These are phyloP conservation scores for Stephanodiscus minutulus DNA, from an alignment of 108 stramenopile species.

Conservation along the genomic window DNA sequence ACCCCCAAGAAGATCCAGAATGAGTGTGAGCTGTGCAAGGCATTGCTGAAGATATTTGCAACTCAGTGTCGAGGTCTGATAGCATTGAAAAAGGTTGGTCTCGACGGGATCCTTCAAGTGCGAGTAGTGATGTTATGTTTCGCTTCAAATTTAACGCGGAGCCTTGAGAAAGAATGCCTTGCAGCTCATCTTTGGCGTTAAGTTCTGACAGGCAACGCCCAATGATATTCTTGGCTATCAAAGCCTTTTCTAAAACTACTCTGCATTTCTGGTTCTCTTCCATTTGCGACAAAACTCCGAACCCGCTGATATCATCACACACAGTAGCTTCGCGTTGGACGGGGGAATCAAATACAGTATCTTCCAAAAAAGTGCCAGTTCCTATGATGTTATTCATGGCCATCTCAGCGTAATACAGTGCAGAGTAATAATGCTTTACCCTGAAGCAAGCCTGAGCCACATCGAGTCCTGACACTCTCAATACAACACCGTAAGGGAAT, in stretches of 20 bases:
- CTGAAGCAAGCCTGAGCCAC: conserved; percentile 66
- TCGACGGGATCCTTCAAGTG: conserved; percentile 19
- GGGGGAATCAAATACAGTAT: conserved; percentile 21
- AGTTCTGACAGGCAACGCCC: conserved; percentile 51
- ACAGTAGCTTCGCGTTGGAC: conserved; percentile 17
- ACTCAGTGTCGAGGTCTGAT: conserved; percentile 25
- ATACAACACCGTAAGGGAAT: conserved; percentile 66
- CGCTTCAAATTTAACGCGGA: conserved; percentile 61
- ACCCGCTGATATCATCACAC: conserved; percentile 37
- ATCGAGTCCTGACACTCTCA: conserved; percentile 63
- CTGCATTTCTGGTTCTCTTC: conserved; percentile 12
- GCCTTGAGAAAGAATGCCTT: conserved; percentile 51
- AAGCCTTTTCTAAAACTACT: conserved; percentile 27
- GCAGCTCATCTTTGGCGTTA: conserved; percentile 54
- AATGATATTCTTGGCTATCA: conserved; percentile 53
- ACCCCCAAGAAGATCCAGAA: conserved; percentile 1
- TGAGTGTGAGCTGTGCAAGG: not conserved
- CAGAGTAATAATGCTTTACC: conserved; percentile 59
- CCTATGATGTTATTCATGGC: conserved; percentile 53
- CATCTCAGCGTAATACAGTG: conserved; percentile 68
- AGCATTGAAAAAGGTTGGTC: conserved; percentile 34
- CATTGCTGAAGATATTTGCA: conserved; percentile 9
- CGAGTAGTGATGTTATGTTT: conserved; percentile 30
- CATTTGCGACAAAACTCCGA: conserved; percentile 25
- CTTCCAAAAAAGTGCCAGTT: conserved; percentile 44